These are phyloP conservation scores for Phaeosphaeria sp. DNA, from an alignment of 2,329 filamentous ascomycete species.

Conservation along the genomic window DNA sequence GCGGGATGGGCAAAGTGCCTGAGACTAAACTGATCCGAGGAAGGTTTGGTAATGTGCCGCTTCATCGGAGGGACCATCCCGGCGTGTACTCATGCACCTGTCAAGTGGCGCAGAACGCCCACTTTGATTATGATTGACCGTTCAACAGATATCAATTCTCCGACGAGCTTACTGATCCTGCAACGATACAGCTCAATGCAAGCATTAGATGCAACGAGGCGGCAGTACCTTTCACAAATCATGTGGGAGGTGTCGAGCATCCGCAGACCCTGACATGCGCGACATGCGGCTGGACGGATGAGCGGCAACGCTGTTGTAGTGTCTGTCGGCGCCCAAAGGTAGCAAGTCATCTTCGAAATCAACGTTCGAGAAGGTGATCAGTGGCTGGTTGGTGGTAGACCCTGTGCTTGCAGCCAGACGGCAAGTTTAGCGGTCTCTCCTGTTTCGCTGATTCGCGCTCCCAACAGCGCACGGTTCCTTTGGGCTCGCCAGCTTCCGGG, in stretches of 20 bases:
- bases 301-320: neutral
- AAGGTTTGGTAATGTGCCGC: conserved; percentile 12
- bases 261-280: neutral
- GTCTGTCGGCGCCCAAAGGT: neutral
- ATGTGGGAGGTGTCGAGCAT: neutral
- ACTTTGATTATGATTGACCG: neutral
- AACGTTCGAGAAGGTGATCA: neutral
- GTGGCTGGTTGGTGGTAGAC: neutral
- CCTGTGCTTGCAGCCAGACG: neutral
- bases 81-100: neutral
- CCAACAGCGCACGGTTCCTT: neutral
- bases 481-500: neutral
- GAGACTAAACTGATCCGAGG: conserved; percentile 2
- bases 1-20: conserved; percentile 1
- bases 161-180: neutral
- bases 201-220: neutral
- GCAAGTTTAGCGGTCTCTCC: conserved; percentile 2
- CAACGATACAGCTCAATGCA: neutral
- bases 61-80: conserved; percentile 11
- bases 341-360: neutral
- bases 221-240: neutral
- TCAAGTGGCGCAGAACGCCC: neutral
- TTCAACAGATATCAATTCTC: neutral
- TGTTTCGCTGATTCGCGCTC: neutral
- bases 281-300: neutral